A percentile compares a stretch with the other conserved stretches of the same genome.
phyloP scores from a whole-genome alignment of 352 stramenopile genomes.

The Phytophthora pluvialis region DNA sequence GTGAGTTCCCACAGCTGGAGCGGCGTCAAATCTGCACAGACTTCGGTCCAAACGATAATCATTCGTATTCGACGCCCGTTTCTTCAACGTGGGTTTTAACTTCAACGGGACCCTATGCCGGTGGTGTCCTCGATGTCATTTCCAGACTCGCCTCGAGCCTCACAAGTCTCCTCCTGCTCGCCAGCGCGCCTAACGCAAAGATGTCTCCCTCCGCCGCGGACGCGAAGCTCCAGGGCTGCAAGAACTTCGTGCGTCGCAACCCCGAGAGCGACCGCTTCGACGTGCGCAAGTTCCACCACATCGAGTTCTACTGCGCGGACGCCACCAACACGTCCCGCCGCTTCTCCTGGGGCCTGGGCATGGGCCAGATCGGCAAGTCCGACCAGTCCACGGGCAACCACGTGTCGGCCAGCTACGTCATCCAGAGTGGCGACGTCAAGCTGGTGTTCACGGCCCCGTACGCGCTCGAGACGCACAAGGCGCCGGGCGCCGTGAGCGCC shows the following conservation, averaged over 20 bases:
- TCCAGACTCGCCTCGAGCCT: conserved; percentile 13
- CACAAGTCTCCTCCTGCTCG: not conserved
- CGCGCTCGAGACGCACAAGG: conserved; percentile 70
- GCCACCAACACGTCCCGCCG: conserved; percentile 78
- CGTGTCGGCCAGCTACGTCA: conserved; percentile 85
- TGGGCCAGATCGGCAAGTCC: conserved; percentile 82
- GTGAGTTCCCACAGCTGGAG: not conserved
- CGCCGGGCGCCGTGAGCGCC: conserved; percentile 47
- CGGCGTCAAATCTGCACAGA: not conserved
- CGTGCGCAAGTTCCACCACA: conserved; percentile 83
- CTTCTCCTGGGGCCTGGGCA: conserved; percentile 88
- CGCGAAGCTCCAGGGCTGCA: conserved; percentile 73
- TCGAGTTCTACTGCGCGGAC: conserved; percentile 87
- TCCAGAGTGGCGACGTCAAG: conserved; percentile 79
- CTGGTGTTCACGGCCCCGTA: conserved; percentile 93
- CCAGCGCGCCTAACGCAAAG: conserved; percentile 1
- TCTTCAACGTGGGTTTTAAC: conserved; percentile 5
- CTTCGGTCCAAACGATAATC: conserved; percentile 5
- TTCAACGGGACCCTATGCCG: conserved; percentile 10
- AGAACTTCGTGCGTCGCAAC: conserved; percentile 84
- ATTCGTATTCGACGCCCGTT: conserved; percentile 15
- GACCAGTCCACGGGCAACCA: conserved; percentile 91
- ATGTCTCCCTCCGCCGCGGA: conserved; percentile 22
- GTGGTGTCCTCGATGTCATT: conserved; percentile 17
- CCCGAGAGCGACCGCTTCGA: conserved; percentile 78